Evolutionary conservation across 2,329 filamentous ascomycete genomes (phyloP).

Genomic region (Colletotrichum chrysophilum): DNA sequence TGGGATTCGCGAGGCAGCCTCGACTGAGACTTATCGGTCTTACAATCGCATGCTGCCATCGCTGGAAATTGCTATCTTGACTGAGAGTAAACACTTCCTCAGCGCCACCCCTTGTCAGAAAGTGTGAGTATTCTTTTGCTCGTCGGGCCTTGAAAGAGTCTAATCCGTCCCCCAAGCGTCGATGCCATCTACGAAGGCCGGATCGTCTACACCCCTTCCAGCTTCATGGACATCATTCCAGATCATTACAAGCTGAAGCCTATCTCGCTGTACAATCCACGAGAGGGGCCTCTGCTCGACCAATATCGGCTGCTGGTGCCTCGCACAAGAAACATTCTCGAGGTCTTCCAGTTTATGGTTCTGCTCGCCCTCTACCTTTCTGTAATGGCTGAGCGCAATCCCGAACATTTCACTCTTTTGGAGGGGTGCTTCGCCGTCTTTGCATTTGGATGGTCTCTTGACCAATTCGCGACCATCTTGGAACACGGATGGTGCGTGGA

Average conservation of each 20-base stretch:
- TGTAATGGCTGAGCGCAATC: constrained; percentile 73
- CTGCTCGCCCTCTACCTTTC: constrained; percentile 72
- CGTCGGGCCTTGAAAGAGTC: background rate
- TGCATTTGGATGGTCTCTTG: constrained; percentile 78
- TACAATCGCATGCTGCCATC: constrained; percentile 71
- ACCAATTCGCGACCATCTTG: constrained; percentile 77
- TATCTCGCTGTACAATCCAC: constrained; percentile 80
- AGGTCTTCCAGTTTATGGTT: constrained; percentile 75
- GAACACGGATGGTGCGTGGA: constrained; percentile 68
- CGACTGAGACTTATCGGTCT: constrained; percentile 51
- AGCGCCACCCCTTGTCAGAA: constrained; percentile 80
- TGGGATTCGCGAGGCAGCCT: constrained; percentile 65
- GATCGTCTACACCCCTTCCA: constrained; percentile 82
- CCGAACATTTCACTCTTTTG: constrained; percentile 56
- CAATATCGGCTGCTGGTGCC: constrained; percentile 87
- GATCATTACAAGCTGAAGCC: constrained; percentile 86
- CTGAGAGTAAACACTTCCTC: constrained; percentile 80
- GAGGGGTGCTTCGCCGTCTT: constrained; percentile 77
- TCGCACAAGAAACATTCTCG: constrained; percentile 76
- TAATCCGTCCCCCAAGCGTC: constrained; percentile 45
- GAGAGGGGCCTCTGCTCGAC: constrained; percentile 77
- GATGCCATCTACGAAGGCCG: constrained; percentile 82
- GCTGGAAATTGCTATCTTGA: constrained; percentile 83
- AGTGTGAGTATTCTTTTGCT: constrained; percentile 50
- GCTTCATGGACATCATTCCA: constrained; percentile 82